phyloP scores from a whole-genome alignment of 2,329 filamentous ascomycete species.

The Davidsoniella australis region DNA sequence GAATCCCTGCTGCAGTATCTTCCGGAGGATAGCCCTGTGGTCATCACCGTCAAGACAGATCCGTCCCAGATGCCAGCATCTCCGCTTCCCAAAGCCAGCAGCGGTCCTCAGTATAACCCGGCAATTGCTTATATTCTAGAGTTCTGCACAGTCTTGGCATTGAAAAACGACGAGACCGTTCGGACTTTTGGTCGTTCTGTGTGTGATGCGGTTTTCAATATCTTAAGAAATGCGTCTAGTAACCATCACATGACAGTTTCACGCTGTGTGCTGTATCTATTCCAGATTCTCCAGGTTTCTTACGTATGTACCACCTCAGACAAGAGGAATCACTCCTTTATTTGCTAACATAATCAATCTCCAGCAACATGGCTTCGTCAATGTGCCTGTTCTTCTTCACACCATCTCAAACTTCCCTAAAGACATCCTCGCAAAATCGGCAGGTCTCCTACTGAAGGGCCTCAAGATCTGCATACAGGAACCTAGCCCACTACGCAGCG shows the following conservation, averaged over 20 bases:
- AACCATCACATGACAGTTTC: conserved; percentile 74
- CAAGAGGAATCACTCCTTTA: not conserved
- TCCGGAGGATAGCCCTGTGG: conserved; percentile 63
- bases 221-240: conserved; percentile 62
- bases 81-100: conserved; percentile 22
- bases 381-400: conserved; percentile 80
- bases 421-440: conserved; percentile 57
- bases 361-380: conserved; percentile 76
- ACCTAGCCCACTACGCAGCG: conserved; percentile 62
- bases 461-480: conserved; percentile 65
- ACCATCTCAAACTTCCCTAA: conserved; percentile 77
- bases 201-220: conserved; percentile 60
- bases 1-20: conserved; percentile 62
- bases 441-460: conserved; percentile 60
- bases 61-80: conserved; percentile 44
- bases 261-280: conserved; percentile 69
- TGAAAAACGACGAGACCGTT: conserved; percentile 59
- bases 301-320: conserved; percentile 44
- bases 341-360: conserved; percentile 15
- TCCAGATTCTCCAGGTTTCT: conserved; percentile 65
- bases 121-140: conserved; percentile 81
- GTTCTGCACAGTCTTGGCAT: conserved; percentile 64
- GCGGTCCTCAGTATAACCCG: conserved; percentile 60
- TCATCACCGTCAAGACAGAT: conserved; percentile 85
- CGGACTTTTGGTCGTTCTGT: conserved; percentile 60